phyloP scores from a whole-genome alignment of 352 stramenopile genomes.

The Phytopythium kandeliae region DNA sequence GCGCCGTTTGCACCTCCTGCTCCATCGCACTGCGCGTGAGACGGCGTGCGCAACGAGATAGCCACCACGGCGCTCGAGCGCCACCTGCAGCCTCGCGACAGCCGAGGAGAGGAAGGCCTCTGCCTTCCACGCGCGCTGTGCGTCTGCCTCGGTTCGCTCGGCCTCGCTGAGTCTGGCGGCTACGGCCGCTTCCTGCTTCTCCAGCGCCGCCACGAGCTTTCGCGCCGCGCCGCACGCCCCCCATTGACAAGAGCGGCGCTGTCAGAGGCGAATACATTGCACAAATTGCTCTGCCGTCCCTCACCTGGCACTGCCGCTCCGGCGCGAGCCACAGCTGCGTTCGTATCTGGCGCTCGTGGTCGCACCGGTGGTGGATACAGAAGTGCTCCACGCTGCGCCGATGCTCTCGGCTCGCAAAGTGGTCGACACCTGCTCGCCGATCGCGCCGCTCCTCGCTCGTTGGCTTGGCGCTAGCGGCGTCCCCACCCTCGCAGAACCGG shows the following conservation, averaged over 20 bases:
- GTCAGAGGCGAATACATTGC: background rate
- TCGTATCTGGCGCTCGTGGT: constrained; percentile 30
- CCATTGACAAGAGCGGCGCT: background rate
- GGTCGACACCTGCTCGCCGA: constrained; percentile 19
- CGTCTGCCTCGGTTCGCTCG: background rate
- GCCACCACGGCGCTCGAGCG: too few species aligned
- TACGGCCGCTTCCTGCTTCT: background rate
- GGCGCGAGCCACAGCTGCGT: constrained; percentile 31
- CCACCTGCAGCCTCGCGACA: constrained; percentile 23
- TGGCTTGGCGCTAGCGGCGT: background rate
- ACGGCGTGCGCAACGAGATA: too few species aligned
- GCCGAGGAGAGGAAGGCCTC: constrained; percentile 44
- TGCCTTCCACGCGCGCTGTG: constrained; percentile 1
- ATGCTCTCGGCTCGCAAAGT: constrained; percentile 34
- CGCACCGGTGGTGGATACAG: constrained; percentile 49
- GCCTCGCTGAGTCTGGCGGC: constrained; percentile 1
- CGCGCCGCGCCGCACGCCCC: too few species aligned
- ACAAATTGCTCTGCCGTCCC: background rate
- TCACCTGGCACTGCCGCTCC: constrained; percentile 19
- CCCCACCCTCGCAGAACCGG: constrained; percentile 35
- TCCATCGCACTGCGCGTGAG: background rate
- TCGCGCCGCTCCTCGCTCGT: constrained; percentile 4
- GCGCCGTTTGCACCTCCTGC: constrained; percentile 13
- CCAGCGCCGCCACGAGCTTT: background rate
- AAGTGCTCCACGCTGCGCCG: constrained; percentile 35